These are phyloP conservation scores for Penicillium vulpinum DNA, from an alignment of 2,329 filamentous ascomycete genomes.

Conservation along the genomic window DNA sequence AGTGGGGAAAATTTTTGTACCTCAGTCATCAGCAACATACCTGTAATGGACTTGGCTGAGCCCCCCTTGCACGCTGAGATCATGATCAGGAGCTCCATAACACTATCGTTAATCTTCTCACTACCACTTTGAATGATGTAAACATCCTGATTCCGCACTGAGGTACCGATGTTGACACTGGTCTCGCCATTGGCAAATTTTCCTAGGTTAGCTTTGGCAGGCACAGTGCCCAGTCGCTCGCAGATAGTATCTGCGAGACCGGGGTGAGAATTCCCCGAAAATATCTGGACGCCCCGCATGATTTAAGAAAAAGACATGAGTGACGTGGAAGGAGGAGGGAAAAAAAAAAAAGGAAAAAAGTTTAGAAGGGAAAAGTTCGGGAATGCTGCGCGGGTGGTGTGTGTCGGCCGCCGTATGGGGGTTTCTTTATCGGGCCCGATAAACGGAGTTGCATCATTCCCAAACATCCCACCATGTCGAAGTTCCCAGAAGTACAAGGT, in stretches of 20 bases:
- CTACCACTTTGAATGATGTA: conserved; percentile 98
- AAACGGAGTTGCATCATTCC: conserved; percentile 10
- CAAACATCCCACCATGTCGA: conserved; percentile 45
- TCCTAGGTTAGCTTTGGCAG: conserved; percentile 60
- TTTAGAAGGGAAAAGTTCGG: conserved; percentile 13
- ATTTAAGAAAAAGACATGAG: conserved; percentile 19
- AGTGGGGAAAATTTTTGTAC: conserved; percentile 18
- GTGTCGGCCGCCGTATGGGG: conserved; percentile 19
- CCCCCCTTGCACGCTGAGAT: conserved; percentile 98
- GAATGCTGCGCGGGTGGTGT: conserved; percentile 16
- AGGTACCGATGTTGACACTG: conserved; percentile 65
- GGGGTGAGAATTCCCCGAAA: conserved; percentile 66
- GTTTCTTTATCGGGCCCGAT: conserved; percentile 14
- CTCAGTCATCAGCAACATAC: conserved; percentile 53
- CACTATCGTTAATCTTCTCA: conserved; percentile 93
- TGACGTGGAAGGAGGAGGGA: conserved; percentile 13
- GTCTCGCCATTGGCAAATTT: conserved; percentile 72
- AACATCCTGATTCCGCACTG: conserved; percentile 95
- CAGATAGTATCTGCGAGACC: conserved; percentile 65
- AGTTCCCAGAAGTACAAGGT: conserved; percentile 79
- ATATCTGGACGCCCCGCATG: conserved; percentile 68
- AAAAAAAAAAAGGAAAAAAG: conserved; percentile 21
- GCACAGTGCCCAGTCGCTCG: conserved; percentile 62
- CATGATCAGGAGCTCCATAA: conserved; percentile 99
- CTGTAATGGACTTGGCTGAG: conserved; percentile 93